Conservation (phyloP, 495 filamentous ascomycete species). For the Podospora bellae-mahoneyi region DNA sequence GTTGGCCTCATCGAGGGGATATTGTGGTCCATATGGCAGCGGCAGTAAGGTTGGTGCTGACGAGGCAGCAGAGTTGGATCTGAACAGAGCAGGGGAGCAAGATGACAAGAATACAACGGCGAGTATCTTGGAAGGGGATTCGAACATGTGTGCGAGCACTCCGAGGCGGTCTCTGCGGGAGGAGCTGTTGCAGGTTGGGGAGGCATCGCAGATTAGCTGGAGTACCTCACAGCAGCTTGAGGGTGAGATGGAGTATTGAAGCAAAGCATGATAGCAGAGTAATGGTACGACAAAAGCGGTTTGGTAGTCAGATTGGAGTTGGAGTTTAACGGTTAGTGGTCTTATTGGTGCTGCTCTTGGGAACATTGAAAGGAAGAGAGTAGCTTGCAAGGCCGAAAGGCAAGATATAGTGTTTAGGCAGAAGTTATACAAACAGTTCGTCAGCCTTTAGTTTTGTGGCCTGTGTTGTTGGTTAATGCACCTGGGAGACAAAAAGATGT, state of each 20-base stretch:
- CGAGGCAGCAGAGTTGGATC: background rate
- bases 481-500: background rate
- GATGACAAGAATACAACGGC: background rate
- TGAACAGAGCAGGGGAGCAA: background rate
- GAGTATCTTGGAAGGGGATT: constrained; percentile 4
- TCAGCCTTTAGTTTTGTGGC: background rate
- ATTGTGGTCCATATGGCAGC: background rate
- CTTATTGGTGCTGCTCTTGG: background rate
- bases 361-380: background rate
- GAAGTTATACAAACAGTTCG: constrained; percentile 5
- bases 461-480: background rate
- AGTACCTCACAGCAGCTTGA: background rate
- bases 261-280: background rate
- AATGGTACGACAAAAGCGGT: background rate
- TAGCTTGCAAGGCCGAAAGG: background rate
- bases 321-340: background rate
- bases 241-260: background rate
- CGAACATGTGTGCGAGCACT: background rate
- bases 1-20: background rate
- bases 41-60: background rate
- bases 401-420: constrained; percentile 2
- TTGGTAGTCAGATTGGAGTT: background rate
- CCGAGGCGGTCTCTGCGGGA: constrained; percentile 2
- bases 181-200: constrained; percentile 5
- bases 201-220: background rate